Evolutionary conservation across 140 eudicot genomes (phyloP).

Genomic region (Ambrosia hybrid): DNA sequence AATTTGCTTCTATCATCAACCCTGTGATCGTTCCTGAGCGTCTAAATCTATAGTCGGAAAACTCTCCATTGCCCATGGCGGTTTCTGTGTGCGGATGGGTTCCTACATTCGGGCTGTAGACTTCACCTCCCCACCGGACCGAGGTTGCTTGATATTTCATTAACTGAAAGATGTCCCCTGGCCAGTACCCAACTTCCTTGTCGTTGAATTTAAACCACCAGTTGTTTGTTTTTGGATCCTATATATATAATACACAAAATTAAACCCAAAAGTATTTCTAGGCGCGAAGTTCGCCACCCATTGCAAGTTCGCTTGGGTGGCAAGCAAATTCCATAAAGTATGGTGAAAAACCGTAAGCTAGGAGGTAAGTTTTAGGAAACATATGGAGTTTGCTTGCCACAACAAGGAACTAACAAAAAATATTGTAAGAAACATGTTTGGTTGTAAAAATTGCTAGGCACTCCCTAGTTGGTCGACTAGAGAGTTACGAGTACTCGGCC

Average conservation of each 20-base stretch:
- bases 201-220: conserved; percentile 29
- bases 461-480: no score
- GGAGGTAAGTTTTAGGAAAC: no score
- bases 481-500: no score
- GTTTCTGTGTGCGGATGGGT: conserved; percentile 55
- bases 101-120: conserved; percentile 32
- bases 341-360: no score
- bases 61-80: conserved; percentile 62
- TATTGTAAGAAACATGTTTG: no score
- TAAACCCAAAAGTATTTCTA: not conserved
- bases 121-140: conserved; percentile 46
- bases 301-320: no score
- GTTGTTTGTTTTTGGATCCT: conserved; percentile 31
- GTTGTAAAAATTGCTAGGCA: no score
- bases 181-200: conserved; percentile 37
- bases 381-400: no score
- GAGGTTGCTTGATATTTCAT: conserved; percentile 20
- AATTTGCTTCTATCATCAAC: conserved; percentile 42
- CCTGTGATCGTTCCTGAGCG: conserved; percentile 39
- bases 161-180: conserved; percentile 4
- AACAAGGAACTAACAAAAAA: no score
- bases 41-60: conserved; percentile 29
- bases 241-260: not conserved
- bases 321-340: no score
- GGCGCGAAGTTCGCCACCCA: no score